These are phyloP conservation scores for Schizosaccharomyces octosporus DNA, from an alignment of 805 yeast genomes.

Conservation along the genomic window DNA sequence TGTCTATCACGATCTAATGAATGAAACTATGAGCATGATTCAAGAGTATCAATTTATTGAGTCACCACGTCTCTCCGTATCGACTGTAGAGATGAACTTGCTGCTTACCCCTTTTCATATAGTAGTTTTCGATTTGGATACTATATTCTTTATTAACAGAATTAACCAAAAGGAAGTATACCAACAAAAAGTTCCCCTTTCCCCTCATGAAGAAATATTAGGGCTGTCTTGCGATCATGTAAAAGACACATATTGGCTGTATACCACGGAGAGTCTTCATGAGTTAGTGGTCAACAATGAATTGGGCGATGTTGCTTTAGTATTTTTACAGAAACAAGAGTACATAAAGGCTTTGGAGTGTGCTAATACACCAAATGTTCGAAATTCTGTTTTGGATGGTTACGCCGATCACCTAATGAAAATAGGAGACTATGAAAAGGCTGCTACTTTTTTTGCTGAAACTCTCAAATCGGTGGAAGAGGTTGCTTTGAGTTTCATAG, in stretches of 20 bases:
- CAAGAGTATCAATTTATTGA: neutral
- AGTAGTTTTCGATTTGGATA: neutral
- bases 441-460: constrained; percentile 34
- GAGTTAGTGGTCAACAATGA: constrained; percentile 55
- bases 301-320: constrained; percentile 48
- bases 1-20: neutral
- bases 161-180: constrained; percentile 11
- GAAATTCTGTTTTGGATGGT: constrained; percentile 25
- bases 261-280: constrained; percentile 30
- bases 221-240: constrained; percentile 28
- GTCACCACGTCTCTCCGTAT: neutral
- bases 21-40: neutral
- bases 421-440: constrained; percentile 11
- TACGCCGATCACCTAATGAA: constrained; percentile 29
- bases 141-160: neutral
- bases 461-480: constrained; percentile 47
- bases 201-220: constrained; percentile 21
- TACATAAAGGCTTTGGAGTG: constrained; percentile 43
- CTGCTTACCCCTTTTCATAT: neutral
- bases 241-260: constrained; percentile 52
- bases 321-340: constrained; percentile 24
- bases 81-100: neutral
- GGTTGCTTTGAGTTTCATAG: constrained; percentile 32
- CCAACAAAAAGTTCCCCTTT: constrained; percentile 23
- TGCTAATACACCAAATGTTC: constrained; percentile 17